Evolutionary conservation across 2,329 filamentous ascomycete species (phyloP), one percentile per base, ranked within the genome.

Genomic region (Diaporthe destruens): DNA sequence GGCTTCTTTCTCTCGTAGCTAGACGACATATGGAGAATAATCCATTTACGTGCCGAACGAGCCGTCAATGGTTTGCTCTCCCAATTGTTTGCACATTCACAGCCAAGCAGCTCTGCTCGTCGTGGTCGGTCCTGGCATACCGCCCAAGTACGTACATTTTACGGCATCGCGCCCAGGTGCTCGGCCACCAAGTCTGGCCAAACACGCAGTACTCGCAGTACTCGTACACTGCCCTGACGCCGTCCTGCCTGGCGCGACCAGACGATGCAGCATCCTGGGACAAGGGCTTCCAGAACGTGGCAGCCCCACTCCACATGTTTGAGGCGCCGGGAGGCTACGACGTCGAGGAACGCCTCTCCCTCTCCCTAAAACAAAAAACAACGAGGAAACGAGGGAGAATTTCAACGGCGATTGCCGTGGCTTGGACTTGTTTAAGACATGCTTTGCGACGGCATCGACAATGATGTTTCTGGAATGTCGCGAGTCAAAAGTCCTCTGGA

Each of bases 341-440:
- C 59, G 18, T 51, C 16, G 32, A 66, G 32, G 44, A 53, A 65
- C 61, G 44, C 61, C 47, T 2, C 61, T n/a, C 39, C 44, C 39
- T 34, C 23, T 12, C 12, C 23, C 36, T 42, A 42, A 25, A 61
- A 61, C 54, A 44, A 44, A 42, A 42, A 39, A 61, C 44, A 65
- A 25, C 44, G 44, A 34, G n/a, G 44, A 66, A 53, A 39, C 32
- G 44, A 39, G 61, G 61, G 44, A 34, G 20, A 39, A 25, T 39
- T 16, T 36, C 47, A 66, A 66, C 61, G 61, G 61, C 47, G 61
- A 66, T 23, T 47, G 42, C 47, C 61, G 47, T 66, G 44, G 47
- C 47, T 66, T 66, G 47, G 61, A 53, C 61, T n/a, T 66, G 61
- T 66, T 53, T 66, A 53, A 66, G 61, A 66, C 61, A 66, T 25